Evolutionary conservation across 2,329 filamentous ascomycete species (phyloP).

Genomic region (Hymenoscyphus salicellus): DNA sequence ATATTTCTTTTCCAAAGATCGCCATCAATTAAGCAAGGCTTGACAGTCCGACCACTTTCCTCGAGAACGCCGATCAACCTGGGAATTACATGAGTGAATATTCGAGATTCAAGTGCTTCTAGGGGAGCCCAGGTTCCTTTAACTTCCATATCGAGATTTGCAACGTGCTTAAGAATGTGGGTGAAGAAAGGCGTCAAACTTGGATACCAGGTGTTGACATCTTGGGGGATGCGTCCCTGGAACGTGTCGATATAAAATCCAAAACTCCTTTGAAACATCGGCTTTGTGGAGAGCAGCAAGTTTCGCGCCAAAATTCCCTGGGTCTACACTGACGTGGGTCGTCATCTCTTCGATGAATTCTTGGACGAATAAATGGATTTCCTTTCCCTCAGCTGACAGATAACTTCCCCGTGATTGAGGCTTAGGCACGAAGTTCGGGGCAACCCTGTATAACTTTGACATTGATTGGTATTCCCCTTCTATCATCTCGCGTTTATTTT

Average conservation of each 20-base stretch:
- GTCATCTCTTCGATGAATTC: neutral
- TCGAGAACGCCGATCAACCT: neutral
- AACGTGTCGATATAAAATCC: neutral
- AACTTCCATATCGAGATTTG: neutral
- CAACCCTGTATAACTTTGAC: neutral
- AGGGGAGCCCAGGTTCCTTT: neutral
- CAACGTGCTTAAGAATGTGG: neutral
- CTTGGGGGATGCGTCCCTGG: neutral
- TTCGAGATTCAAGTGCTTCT: neutral
- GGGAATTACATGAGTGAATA: neutral
- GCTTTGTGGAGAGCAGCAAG: neutral
- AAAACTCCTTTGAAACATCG: neutral
- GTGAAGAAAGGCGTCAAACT: neutral
- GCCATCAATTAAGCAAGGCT: neutral
- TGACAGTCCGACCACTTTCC: neutral
- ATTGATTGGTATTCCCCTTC: neutral
- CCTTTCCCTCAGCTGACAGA: neutral
- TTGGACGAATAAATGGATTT: neutral
- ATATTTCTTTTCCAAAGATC: neutral
- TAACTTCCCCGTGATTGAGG: neutral
- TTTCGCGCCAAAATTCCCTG: neutral
- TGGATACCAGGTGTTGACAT: neutral
- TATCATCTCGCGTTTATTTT: neutral
- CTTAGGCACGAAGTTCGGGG: neutral
- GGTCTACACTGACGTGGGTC: neutral